phyloP scores from a whole-genome alignment of 2,329 filamentous ascomycete species.

The Ascochyta clinopodiicola region DNA sequence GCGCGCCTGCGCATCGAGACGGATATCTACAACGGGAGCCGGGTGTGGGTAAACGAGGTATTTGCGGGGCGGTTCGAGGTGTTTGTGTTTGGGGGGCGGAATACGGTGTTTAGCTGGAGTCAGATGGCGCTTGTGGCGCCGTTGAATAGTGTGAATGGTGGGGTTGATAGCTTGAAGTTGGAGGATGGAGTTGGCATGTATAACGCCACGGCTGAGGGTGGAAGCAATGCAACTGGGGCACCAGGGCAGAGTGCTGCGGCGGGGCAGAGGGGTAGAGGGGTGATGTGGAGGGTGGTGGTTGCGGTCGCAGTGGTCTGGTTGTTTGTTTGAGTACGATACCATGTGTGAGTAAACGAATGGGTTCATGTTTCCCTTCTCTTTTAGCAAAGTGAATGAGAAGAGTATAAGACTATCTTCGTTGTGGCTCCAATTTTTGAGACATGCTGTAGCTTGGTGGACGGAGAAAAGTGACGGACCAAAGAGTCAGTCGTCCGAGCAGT shows the following conservation, averaged over 20 bases:
- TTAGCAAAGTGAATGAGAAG: no score
- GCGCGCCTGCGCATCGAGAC: conserved; percentile 53
- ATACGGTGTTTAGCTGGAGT: conserved; percentile 61
- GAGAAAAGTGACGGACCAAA: no score
- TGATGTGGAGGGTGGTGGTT: not conserved
- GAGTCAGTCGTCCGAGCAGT: no score
- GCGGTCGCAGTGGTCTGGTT: not conserved
- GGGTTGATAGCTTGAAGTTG: conserved; percentile 24
- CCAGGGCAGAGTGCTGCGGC: conserved; percentile 4
- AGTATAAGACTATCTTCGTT: no score
- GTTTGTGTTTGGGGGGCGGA: conserved; percentile 61
- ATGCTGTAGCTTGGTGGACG: no score
- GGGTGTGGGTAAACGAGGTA: conserved; percentile 56
- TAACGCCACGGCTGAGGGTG: conserved; percentile 14
- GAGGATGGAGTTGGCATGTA: conserved; percentile 21
- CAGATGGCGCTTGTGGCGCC: conserved; percentile 65
- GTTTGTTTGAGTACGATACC: conserved; percentile 8
- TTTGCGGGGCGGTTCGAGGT: conserved; percentile 62
- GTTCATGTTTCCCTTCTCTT: not conserved
- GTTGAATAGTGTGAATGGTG: conserved; percentile 46
- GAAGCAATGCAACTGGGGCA: conserved; percentile 10
- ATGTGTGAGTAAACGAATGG: not conserved
- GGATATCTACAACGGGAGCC: conserved; percentile 55
- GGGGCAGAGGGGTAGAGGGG: not conserved
- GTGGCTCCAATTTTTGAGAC: no score